Conservation (phyloP, 768 basidiomycete genomes). For the Kwoniella botswanensis region DNA sequence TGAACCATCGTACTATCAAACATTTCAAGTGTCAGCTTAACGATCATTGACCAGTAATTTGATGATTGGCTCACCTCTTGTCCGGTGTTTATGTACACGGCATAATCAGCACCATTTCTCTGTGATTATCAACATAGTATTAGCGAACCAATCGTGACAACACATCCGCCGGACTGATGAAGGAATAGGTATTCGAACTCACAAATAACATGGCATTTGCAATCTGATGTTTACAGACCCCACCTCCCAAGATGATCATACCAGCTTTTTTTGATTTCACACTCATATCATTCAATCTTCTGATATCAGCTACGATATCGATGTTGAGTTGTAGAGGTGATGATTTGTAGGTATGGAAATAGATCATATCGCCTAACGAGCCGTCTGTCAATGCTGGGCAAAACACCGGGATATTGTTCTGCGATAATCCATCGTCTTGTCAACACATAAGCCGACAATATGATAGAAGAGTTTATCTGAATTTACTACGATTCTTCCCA, state of each 20-base stretch:
- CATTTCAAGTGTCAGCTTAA: not conserved
- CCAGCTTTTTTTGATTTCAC: slow-evolving; percentile 89
- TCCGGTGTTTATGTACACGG: slow-evolving; percentile 97
- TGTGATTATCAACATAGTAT: slow-evolving; percentile 54
- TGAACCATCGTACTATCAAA: slow-evolving; percentile 80
- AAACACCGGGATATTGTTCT: slow-evolving; percentile 99
- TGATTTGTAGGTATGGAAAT: slow-evolving; percentile 92
- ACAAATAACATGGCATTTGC: slow-evolving; percentile 99
- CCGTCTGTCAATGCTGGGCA: slow-evolving; percentile 98
- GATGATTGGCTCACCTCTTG: slow-evolving; percentile 66
- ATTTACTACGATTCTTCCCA: too few relatives aligned
- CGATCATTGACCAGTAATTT: not conserved
- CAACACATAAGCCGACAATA: not conserved
- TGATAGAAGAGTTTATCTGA: too few relatives aligned
- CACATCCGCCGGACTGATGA: not conserved
- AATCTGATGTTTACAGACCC: slow-evolving; percentile 99
- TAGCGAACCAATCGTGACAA: not conserved
- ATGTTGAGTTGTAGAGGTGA: slow-evolving; percentile 74
- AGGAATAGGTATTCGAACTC: slow-evolving; percentile 44
- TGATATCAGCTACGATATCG: slow-evolving; percentile 94
- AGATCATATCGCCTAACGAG: slow-evolving; percentile 98
- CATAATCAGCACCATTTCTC: slow-evolving; percentile 97
- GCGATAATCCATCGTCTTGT: slow-evolving; percentile 27
- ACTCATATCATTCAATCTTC: slow-evolving; percentile 84
- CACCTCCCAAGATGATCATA: slow-evolving; percentile 97